These are phyloP conservation scores for Hypoxylon fuscum DNA, from an alignment of 495 filamentous ascomycete genomes.

Conservation along the genomic window DNA sequence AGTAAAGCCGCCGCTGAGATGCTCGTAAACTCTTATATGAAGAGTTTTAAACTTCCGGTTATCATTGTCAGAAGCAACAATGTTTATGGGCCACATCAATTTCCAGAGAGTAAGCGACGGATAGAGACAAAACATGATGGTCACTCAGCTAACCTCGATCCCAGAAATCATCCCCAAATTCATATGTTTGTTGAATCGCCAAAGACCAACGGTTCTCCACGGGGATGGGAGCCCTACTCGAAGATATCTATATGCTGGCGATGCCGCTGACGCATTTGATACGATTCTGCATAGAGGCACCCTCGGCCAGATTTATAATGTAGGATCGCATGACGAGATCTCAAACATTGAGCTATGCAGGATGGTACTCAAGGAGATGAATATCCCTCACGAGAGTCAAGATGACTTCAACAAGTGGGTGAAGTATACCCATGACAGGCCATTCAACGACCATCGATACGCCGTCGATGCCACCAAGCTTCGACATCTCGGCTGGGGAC, in stretches of 20 bases:
- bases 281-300: slow-evolving; percentile 76
- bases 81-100: slow-evolving; percentile 82
- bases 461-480: slow-evolving; percentile 74
- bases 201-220: slow-evolving; percentile 69
- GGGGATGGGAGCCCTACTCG: slow-evolving; percentile 73
- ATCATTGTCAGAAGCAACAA: slow-evolving; percentile 82
- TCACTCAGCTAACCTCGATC: slow-evolving; percentile 4
- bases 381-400: slow-evolving; percentile 50
- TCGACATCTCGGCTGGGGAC: slow-evolving; percentile 70
- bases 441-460: slow-evolving; percentile 77
- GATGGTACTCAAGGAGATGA: slow-evolving; percentile 64
- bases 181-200: slow-evolving; percentile 66
- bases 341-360: slow-evolving; percentile 68
- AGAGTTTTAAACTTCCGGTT: slow-evolving; percentile 73
- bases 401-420: slow-evolving; percentile 64
- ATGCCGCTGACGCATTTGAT: slow-evolving; percentile 81
- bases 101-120: slow-evolving; percentile 71
- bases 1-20: slow-evolving; percentile 84
- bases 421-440: slow-evolving; percentile 72
- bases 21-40: slow-evolving; percentile 78
- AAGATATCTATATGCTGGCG: slow-evolving; percentile 74
- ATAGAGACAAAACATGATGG: neutral
- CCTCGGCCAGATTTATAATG: slow-evolving; percentile 76
- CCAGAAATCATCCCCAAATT: slow-evolving; percentile 84
- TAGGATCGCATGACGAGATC: slow-evolving; percentile 73